Evolutionary conservation across 169 alveolate species (phyloP).

Genomic region (Eimeria brunetti): DNA sequence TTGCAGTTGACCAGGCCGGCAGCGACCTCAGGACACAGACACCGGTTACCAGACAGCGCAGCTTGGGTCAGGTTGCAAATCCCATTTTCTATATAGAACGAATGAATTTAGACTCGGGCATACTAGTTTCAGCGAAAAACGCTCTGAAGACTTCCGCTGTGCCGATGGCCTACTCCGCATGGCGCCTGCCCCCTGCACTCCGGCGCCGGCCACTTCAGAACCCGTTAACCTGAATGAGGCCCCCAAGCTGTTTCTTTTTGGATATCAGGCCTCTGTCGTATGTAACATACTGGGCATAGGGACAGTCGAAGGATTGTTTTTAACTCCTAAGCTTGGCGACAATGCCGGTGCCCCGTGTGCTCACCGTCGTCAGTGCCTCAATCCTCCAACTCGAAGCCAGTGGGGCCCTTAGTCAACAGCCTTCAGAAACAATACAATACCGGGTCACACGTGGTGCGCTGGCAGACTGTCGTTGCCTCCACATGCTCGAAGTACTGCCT

Average conservation of each 20-base stretch:
- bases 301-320: background rate
- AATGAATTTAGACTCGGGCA: too few relatives aligned
- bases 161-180: background rate
- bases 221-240: background rate
- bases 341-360: background rate
- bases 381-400: background rate
- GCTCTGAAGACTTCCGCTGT: too few relatives aligned
- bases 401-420: too few relatives aligned
- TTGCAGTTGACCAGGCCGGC: too few relatives aligned
- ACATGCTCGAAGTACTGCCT: background rate
- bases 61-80: too few relatives aligned
- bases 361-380: constrained; percentile 7
- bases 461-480: background rate
- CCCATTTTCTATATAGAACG: too few relatives aligned
- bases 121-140: too few relatives aligned
- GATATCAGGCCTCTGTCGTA: background rate
- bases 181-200: background rate
- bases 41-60: too few relatives aligned
- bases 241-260: background rate
- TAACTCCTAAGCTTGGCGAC: background rate
- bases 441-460: background rate
- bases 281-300: background rate
- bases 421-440: background rate
- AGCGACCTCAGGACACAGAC: too few relatives aligned
- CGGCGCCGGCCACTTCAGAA: background rate